Evolutionary conservation across 495 filamentous ascomycete genomes (phyloP), one percentile per base, ranked within the genome.

Genomic region (Schizothecium vesticola): DNA sequence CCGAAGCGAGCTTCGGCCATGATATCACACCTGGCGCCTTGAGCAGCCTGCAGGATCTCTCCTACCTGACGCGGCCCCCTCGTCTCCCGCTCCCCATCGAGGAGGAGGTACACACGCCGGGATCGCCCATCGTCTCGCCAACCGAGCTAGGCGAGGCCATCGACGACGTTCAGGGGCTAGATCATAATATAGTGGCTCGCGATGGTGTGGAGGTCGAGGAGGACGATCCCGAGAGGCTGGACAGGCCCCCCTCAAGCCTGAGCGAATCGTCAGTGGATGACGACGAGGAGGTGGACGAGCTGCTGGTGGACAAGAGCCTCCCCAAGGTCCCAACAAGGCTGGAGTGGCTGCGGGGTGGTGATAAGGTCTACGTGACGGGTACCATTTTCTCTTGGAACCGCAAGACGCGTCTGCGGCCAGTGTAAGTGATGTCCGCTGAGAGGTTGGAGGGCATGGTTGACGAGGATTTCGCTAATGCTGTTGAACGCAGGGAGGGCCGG

Each of bases 351-450:
- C 84, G 88, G 26, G 86, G 86, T 43, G 91, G 90, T 67, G 86
- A 96, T 65, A 95, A 92, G 80, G 88, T 98, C 66, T 98, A 96
- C 77, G 92, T 99, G 51, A 98, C 96, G 1, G 95, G 95, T 69
- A 98, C 96, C 22, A 97, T 97, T 74, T 94, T 94, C 66, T 89
- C 91, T 73, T 99, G 95, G 95, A 91, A 92, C 76, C 89, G 91
- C 79, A 97, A 97, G 77, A 94, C 90, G 71, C 87, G 89, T 63
- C 80, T 99, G 75, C 88, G 92, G 76, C 89, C 86, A 83, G 88
- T 89, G 94, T 97, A 85, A 85, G 89, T 86, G 22, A n/a, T 36
- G 23, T 10, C 21, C 19, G 3, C n/a, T 33, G 16, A 5, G 21
- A 29, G 63, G 57, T 7, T 25, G 10, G 22, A 8, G 25, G 11